A percentile compares a stretch with the other conserved stretches of the same genome.
Evolutionary conservation across 2,329 filamentous ascomycete species (phyloP).

Genomic region (Colletotrichum sansevieriae): DNA sequence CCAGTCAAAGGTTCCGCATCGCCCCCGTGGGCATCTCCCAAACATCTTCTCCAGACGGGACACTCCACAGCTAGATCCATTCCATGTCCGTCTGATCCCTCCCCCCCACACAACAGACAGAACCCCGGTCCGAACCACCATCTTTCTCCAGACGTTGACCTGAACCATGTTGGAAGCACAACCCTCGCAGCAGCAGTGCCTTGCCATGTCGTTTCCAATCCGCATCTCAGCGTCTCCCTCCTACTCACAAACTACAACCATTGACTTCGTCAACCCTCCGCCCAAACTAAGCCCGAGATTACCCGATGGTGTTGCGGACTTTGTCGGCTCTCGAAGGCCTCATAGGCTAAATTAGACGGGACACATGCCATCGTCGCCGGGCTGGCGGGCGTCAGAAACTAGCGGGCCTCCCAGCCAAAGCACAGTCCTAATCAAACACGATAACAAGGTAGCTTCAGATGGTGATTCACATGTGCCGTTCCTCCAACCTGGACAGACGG

Average conservation of each 20-base stretch:
- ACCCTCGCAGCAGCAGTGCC: background rate
- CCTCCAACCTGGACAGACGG: constrained; percentile 9
- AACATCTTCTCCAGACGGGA: constrained; percentile 1
- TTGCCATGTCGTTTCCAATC: constrained; percentile 3
- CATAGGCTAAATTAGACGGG: constrained; percentile 29
- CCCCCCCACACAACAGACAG: constrained; percentile 12
- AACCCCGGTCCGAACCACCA: constrained; percentile 24
- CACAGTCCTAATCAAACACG: constrained; percentile 7
- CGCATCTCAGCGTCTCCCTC: background rate
- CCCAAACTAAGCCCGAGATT: constrained; percentile 20
- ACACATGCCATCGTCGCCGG: background rate
- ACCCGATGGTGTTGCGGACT: constrained; percentile 35
- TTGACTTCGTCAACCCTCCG: background rate
- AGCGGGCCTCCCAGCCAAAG: constrained; percentile 3
- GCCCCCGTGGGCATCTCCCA: constrained; percentile 28
- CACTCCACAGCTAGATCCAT: constrained; percentile 19
- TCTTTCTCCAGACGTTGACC: constrained; percentile 12
- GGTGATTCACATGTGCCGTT: constrained; percentile 13
- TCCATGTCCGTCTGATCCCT: constrained; percentile 23
- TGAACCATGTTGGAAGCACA: constrained; percentile 3
- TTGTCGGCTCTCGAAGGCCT: background rate
- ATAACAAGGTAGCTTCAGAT: constrained; percentile 1
- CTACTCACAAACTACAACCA: no score
- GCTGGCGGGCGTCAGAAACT: constrained; percentile 6
- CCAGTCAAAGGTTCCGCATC: constrained; percentile 29